Percentiles rank a stretch among this genome's conserved stretches.
These are phyloP conservation scores for Amylocystis lapponica DNA, from an alignment of 768 basidiomycete species.

Conservation along the genomic window DNA sequence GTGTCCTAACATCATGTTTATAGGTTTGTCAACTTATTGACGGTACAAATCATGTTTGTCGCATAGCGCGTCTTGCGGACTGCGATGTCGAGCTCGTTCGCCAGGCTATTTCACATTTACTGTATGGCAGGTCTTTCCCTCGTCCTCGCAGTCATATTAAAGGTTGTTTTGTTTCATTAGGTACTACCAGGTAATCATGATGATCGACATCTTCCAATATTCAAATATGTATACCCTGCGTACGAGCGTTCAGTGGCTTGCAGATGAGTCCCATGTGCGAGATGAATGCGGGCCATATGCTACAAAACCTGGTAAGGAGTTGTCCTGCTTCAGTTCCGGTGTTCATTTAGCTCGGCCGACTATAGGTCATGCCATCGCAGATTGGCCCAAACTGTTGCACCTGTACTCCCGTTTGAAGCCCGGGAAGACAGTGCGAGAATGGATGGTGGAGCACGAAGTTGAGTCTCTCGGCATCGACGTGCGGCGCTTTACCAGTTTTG, in stretches of 20 bases:
- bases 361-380: constrained; percentile 54
- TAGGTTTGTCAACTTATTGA: constrained; percentile 81
- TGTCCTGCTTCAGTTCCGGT: not conserved
- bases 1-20: not conserved
- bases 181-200: constrained; percentile 96
- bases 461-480: constrained; percentile 77
- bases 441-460: constrained; percentile 78
- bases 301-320: constrained; percentile 56
- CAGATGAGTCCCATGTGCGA: constrained; percentile 76
- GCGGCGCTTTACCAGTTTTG: constrained; percentile 93
- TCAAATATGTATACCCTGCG: constrained; percentile 95
- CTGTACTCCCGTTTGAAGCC: constrained; percentile 84
- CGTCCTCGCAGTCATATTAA: not conserved
- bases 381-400: constrained; percentile 83
- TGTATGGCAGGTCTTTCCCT: constrained; percentile 46
- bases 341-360: not conserved
- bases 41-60: constrained; percentile 86
- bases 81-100: constrained; percentile 80
- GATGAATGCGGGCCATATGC: constrained; percentile 93
- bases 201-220: constrained; percentile 94
- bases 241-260: constrained; percentile 83
- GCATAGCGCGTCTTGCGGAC: constrained; percentile 88
- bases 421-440: constrained; percentile 78
- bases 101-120: constrained; percentile 83
- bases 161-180: constrained; percentile 31